These are phyloP conservation scores for Pneumocystis wakefieldiae DNA, from an alignment of 1,139 yeast species.

Conservation along the genomic window DNA sequence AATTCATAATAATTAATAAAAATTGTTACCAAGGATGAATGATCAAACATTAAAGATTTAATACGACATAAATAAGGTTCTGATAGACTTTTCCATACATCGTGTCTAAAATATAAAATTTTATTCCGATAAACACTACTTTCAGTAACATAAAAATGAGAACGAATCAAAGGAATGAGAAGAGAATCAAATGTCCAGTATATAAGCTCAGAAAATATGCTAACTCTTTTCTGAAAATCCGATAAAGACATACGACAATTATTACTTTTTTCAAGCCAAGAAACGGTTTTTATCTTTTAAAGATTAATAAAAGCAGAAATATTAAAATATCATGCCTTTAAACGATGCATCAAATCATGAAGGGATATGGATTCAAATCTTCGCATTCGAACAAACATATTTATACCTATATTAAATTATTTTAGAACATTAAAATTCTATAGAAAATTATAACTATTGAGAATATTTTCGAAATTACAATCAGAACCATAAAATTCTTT, in stretches of 20 bases:
- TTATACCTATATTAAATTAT: slow-evolving; percentile 12
- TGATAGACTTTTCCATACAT: slow-evolving; percentile 40
- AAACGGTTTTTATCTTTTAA: slow-evolving; percentile 36
- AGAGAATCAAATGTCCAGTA: slow-evolving; percentile 43
- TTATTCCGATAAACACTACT: slow-evolving; percentile 29
- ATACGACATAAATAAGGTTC: slow-evolving; percentile 14
- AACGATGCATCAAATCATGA: slow-evolving; percentile 20
- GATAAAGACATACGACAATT: slow-evolving; percentile 4
- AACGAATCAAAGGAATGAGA: slow-evolving; percentile 34
- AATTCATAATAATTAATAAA: slow-evolving; percentile 14
- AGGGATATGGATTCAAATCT: slow-evolving; percentile 23
- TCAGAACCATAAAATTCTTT: slow-evolving; percentile 18
- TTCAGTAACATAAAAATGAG: slow-evolving; percentile 58
- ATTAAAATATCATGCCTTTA: slow-evolving; percentile 19
- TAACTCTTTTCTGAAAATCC: slow-evolving; percentile 17
- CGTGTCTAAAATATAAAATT: slow-evolving; percentile 42
- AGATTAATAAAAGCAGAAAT: neutral
- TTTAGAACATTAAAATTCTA: neutral
- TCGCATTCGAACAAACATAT: slow-evolving; percentile 28
- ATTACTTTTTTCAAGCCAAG: neutral
- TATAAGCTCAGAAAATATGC: slow-evolving; percentile 31
- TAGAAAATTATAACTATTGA: neutral
- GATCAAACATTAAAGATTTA: slow-evolving; percentile 15
- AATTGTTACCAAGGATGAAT: slow-evolving; percentile 6
- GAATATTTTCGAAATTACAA: slow-evolving; percentile 22